Evolutionary conservation across 805 yeast genomes (phyloP), one percentile per base, ranked within the genome.

Genomic region (Phaffomyces thermotolerans): DNA sequence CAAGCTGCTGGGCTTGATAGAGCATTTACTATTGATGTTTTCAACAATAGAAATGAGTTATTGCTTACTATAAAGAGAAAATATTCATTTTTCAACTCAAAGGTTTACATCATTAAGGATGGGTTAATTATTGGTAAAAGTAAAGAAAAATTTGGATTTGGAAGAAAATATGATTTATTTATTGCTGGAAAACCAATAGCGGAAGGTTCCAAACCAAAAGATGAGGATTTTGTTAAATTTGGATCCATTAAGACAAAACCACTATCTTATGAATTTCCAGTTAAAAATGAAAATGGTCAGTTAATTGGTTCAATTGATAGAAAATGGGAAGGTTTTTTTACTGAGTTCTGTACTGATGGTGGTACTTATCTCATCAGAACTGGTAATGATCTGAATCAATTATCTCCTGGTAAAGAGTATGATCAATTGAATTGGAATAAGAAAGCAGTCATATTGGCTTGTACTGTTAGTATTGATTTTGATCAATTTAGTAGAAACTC

Each of bases 401-500:
- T 41, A 9, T 37, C 20, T 9, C 20, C 20, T n/a, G 29, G 31
- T 38, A 13, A 27, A 27, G 13, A 31, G 15, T 15, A 31, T n/a
- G 18, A 17, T 7, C 13, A 9, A 15, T n/a, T 31, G 8, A 12
- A 31, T 8, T 29, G 29, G 30, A 14, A 12, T 5, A 14, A 37
- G 22, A 33, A 36, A 23, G 39, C 45, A 4, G 36, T 42, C 9
- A 23, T 42, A 5, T 24, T 42, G 8, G 45, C 31, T 2, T 42
- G 45, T 25, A 33, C 41, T 8, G 22, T 42, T 12, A 42, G 41
- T 34, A 9, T 38, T 13, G 45, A 42, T 17, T 34, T 38, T 34
- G 45, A 38, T 24, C 20, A 29, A 20, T 42, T 42, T 29, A 31
- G 13, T 22, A 13, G 34, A 31, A 23, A 18, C 22, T 20, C 23